phyloP scores from a whole-genome alignment of 257 asterid species.

The Solanum peruvianum region DNA sequence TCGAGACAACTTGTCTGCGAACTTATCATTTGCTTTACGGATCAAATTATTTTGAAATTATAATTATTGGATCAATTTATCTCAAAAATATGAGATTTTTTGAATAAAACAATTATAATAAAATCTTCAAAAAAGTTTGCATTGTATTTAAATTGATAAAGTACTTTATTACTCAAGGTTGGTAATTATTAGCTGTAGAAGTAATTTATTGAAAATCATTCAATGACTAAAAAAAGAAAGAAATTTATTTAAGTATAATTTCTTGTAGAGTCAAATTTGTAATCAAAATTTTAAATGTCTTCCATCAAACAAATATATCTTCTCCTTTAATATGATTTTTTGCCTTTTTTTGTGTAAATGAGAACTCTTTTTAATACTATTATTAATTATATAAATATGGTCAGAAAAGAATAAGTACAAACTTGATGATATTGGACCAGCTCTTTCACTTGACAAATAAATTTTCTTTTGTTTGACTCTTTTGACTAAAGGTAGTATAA shows the following conservation, averaged over 20 bases:
- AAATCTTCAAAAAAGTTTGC: neutral
- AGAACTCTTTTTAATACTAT: neutral
- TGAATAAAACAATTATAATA: neutral
- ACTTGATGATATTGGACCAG: neutral
- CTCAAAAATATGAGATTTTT: neutral
- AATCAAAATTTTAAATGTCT: neutral
- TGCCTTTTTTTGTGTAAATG: neutral
- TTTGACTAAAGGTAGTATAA: neutral
- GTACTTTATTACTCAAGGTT: too few species aligned
- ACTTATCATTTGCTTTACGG: neutral
- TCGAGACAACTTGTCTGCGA: neutral
- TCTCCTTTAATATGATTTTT: neutral
- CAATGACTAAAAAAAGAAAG: neutral
- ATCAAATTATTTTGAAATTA: too few species aligned
- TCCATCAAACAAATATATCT: neutral
- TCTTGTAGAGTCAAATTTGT: neutral
- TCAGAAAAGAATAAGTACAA: neutral
- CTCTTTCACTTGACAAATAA: neutral
- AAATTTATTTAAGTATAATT: neutral
- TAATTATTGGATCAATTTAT: neutral
- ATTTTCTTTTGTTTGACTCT: neutral
- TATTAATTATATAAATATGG: neutral
- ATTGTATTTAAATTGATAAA: neutral
- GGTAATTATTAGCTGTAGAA: neutral
- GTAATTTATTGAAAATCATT: neutral